These are phyloP conservation scores for Blastobotrys peoriensis DNA, from an alignment of 805 yeast genomes.

Conservation along the genomic window DNA sequence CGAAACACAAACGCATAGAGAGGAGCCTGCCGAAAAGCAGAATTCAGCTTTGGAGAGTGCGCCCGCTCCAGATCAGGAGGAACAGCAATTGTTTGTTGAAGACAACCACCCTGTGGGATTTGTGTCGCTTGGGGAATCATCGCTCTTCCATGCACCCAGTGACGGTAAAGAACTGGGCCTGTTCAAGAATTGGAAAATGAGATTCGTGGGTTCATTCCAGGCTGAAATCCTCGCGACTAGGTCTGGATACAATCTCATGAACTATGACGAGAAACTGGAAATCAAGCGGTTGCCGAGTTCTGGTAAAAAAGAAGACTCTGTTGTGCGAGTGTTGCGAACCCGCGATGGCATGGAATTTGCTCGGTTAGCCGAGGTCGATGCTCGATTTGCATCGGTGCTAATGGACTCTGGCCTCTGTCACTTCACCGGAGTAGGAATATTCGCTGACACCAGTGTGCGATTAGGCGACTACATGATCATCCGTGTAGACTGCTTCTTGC, in stretches of 20 bases:
- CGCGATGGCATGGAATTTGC: slow-evolving; percentile 56
- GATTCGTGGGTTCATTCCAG: slow-evolving; percentile 32
- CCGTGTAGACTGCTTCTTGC: slow-evolving; percentile 61
- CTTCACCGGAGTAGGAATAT: slow-evolving; percentile 54
- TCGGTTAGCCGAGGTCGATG: slow-evolving; percentile 63
- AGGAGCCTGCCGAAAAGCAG: no score
- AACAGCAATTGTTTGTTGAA: background rate
- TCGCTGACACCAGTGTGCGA: slow-evolving; percentile 51
- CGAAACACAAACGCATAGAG: background rate
- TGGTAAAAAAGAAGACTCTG: slow-evolving; percentile 19
- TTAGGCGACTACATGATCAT: slow-evolving; percentile 73
- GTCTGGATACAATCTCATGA: slow-evolving; percentile 27
- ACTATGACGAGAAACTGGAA: slow-evolving; percentile 27
- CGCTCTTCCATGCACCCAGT: background rate
- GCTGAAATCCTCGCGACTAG: slow-evolving; percentile 34
- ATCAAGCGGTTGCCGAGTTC: slow-evolving; percentile 12
- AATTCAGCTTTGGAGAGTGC: background rate
- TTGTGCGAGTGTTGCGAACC: slow-evolving; percentile 30
- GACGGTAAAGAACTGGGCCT: background rate
- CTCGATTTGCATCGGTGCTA: slow-evolving; percentile 60
- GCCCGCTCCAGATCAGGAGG: background rate
- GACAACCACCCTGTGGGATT: background rate
- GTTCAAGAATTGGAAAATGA: slow-evolving; percentile 16
- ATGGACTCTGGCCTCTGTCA: slow-evolving; percentile 47
- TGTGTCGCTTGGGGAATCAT: background rate